Evolutionary conservation across 2,329 filamentous ascomycete genomes (phyloP), one percentile per base, ranked within the genome.

Genomic region (Cephalotrichum gorgonifer): DNA sequence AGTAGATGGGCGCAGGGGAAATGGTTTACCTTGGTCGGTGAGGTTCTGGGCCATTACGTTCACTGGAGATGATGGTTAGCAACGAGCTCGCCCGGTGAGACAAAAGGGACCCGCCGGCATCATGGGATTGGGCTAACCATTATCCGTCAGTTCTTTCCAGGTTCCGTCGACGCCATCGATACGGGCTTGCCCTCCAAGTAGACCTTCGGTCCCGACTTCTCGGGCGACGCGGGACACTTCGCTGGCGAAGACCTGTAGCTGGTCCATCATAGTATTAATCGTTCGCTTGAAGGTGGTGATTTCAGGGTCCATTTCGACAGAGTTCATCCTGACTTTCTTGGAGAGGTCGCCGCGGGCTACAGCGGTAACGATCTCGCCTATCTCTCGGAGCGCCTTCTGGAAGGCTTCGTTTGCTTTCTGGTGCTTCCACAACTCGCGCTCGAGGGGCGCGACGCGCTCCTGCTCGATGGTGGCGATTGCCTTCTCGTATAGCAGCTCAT

Each of bases 191-290:
- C 91, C 91, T 59, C 91, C 91, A 39, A 97, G 81, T 54, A 93
- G 85, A 61, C 91, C 91, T 66, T 97, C 90, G 12, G 91, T 97
- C 57, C 91, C 91, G 72, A 97, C 91, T 67, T 97, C 91, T 64
- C 88, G 86, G 48, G 91, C 91, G 57, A 97, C 83, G 56, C 88
- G 85, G 30, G 91, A 96, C 60, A 97, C 91, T 70, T 97, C 90
- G 66, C 88, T 94, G 55, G 91, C 91, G 66, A 97, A 97, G 52
- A 94, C 87, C 64, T 96, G 90, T 52, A 97, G 76, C 67, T 96
- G 91, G 63, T 97, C 91, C 81, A 97, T 95, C 91, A 97, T 97
- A 56, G 87, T 94, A 65, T 97, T 97, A 71, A 97, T 97, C 53
- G 91, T 96, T 59, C 88, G 84, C 71, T 97, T 97, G 74, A 97